phyloP scores from a whole-genome alignment of 202 grass and related monocot genomes.

The Schoenoplectus tabernaemontani region DNA sequence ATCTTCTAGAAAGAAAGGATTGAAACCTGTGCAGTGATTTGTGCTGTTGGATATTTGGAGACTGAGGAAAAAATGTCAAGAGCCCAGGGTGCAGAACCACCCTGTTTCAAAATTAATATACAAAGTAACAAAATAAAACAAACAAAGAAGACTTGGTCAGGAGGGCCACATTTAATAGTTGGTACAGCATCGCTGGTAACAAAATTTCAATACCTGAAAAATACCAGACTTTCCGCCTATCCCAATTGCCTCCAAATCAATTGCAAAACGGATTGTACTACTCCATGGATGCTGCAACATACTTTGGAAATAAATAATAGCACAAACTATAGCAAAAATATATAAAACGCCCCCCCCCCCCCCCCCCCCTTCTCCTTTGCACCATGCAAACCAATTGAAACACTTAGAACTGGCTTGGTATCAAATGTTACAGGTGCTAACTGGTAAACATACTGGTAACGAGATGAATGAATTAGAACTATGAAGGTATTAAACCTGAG shows the following conservation, averaged over 20 bases:
- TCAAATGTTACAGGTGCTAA: background rate
- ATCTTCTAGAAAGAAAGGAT: conserved; percentile 11
- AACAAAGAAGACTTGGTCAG: conserved; percentile 13
- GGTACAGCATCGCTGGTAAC: conserved; percentile 9
- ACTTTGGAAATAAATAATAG: background rate
- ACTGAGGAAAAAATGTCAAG: conserved; percentile 82
- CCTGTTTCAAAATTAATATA: conserved; percentile 19
- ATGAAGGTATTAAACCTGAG: conserved; percentile 53
- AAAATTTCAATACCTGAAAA: conserved; percentile 47
- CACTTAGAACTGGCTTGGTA: background rate
- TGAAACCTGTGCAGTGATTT: conserved; percentile 83
- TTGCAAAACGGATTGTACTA: conserved; percentile 53
- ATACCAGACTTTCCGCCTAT: conserved; percentile 81
- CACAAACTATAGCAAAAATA: background rate
- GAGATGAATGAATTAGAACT: background rate
- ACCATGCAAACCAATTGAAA: background rate
- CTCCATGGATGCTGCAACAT: conserved; percentile 75
- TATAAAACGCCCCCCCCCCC: background rate
- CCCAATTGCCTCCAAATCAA: conserved; percentile 96
- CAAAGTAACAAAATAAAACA: background rate
- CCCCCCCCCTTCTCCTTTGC: too few species aligned
- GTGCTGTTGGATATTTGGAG: conserved; percentile 81
- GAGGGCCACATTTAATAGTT: background rate
- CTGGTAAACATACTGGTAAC: background rate
- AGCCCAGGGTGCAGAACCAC: conserved; percentile 67